phyloP scores from a whole-genome alignment of 371 early-diverging fungal species.

The Batkoa obscura region DNA sequence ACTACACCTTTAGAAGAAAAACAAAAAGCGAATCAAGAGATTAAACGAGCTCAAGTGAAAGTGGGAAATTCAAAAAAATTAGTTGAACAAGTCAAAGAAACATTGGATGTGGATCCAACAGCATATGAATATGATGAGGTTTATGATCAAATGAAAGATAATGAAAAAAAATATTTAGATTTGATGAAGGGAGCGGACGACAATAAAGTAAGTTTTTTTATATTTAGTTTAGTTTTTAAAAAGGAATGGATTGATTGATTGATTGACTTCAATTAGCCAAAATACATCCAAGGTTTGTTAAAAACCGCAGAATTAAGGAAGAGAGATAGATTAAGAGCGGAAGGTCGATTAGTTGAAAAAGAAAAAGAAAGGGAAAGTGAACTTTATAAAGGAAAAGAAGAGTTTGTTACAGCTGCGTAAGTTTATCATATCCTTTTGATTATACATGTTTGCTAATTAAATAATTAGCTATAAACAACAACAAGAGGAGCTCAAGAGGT shows the following conservation, averaged over 20 bases:
- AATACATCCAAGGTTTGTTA: constrained; percentile 57
- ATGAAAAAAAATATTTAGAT: constrained; percentile 21
- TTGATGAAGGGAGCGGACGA: constrained; percentile 17
- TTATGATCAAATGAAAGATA: constrained; percentile 64
- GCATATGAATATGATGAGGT: constrained; percentile 82
- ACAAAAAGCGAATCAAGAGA: background rate
- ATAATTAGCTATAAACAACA: constrained; percentile 42
- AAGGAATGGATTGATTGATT: too few relatives aligned
- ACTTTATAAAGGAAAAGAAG: constrained; percentile 56
- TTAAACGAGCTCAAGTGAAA: background rate
- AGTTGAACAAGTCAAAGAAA: constrained; percentile 31
- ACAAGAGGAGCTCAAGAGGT: constrained; percentile 50
- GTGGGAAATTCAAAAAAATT: background rate
- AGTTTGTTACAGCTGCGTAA: constrained; percentile 67
- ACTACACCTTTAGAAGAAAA: background rate
- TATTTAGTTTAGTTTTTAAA: constrained; percentile 3
- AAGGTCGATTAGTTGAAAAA: constrained; percentile 56
- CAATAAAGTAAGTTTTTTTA: constrained; percentile 9
- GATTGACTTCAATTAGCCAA: constrained; percentile 27
- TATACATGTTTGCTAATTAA: background rate
- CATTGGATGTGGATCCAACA: constrained; percentile 58
- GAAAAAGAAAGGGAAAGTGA: constrained; percentile 56
- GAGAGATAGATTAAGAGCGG: constrained; percentile 56
- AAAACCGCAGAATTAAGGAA: constrained; percentile 63
- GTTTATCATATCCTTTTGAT: constrained; percentile 2